Percentiles rank a stretch among this genome's conserved stretches.
Conservation (phyloP, 2,329 filamentous ascomycete genomes). For the Aspergillus terreus region DNA sequence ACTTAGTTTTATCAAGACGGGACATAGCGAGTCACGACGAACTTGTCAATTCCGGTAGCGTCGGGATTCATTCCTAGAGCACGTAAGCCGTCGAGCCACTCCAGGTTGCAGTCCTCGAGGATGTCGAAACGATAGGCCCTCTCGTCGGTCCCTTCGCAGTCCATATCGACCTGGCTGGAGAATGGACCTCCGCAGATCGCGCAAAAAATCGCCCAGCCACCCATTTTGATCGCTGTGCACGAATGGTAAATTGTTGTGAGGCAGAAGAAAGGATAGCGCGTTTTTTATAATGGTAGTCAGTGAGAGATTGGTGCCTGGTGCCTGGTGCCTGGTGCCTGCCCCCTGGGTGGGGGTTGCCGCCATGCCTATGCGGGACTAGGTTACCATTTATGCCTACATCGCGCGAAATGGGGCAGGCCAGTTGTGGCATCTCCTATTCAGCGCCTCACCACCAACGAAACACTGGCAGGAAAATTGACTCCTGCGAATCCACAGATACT, state of each 20-base stretch:
- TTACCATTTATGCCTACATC: neutral
- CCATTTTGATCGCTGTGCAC: neutral
- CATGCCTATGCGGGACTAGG: neutral
- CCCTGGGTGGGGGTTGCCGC: neutral
- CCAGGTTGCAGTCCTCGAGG: constrained; percentile 2
- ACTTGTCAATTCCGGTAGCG: constrained; percentile 3
- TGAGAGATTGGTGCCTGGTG: neutral
- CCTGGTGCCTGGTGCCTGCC: neutral
- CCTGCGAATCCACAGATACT: too few relatives aligned
- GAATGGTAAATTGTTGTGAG: neutral
- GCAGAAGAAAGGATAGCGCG: neutral
- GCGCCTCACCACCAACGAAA: too few relatives aligned
- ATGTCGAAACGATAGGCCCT: constrained; percentile 4
- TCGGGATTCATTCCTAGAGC: constrained; percentile 1
- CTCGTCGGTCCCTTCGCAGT: constrained; percentile 3
- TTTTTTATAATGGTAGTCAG: neutral
- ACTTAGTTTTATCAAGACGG: neutral
- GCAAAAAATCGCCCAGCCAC: constrained; percentile 3
- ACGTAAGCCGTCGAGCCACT: constrained; percentile 4
- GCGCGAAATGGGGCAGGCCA: neutral
- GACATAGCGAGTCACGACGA: neutral
- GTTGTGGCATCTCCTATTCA: neutral
- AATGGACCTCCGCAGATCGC: constrained; percentile 4
- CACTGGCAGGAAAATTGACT: too few relatives aligned
- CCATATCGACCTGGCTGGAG: constrained; percentile 5